Base-by-base conservation (phyloP, 352 stramenopile species). In the Globisporangium okanoganense region DNA sequence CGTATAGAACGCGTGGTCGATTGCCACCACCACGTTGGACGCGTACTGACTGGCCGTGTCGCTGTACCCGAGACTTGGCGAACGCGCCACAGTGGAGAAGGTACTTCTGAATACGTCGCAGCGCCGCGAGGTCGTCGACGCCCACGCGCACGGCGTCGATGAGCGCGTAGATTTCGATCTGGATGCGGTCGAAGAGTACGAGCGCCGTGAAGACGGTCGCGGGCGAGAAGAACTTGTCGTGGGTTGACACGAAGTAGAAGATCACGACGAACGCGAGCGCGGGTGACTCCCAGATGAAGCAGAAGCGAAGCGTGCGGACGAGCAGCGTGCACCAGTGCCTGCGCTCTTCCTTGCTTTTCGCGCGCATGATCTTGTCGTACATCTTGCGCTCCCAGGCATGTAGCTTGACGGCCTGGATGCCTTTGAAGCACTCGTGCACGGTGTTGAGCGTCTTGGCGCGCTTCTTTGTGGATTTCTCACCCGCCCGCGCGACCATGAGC, bases 381-480 rank as follows among this genome's bases (percentile, higher is more conserved):
- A 74, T 70, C 47, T 78, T 77, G 58, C 71, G 58, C 57, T 80
- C 72, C 72, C 72, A 80, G 20, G 72, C 70, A 50, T 80, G 65
- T 22, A 80, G 25, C 43, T 80, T 80, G 38, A 80, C 66, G 2
- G 67, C 70, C 38, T 78, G 70, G 25, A 80, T 76, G 22, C 70
- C 66, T 45, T 78, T 73, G 44, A 80, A 78, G 29, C 72, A 78
- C 60, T 77, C 72, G 49, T 72, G 69, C 24, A 80, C 62, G 2
- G 59, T 53, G 9, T 71, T 70, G 24, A 77, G 49, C 43, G 67
- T 77, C 61, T 76, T 76, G 10, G 64, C 56, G 20, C 67, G 61
- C 48, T 78, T 76, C 66, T 79, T 77, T 16, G 69, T 73, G 58
- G 70, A 75, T 58, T 64, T 71, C 24, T 79, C 60, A 35, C 62